These are phyloP conservation scores for Penicillium sp. DNA, from an alignment of 2,329 filamentous ascomycete species.

Conservation along the genomic window DNA sequence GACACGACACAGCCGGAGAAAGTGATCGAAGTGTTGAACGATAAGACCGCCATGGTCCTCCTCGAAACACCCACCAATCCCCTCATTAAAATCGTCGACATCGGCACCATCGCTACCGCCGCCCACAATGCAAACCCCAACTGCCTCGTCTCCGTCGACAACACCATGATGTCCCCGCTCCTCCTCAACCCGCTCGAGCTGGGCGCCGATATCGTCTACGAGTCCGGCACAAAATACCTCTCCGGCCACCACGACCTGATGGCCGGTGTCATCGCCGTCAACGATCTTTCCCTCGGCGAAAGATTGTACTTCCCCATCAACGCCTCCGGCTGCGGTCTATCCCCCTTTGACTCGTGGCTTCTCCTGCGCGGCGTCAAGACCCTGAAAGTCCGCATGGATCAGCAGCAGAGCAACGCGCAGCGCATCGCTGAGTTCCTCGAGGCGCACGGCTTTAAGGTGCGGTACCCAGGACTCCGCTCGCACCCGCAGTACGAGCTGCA, in stretches of 20 bases:
- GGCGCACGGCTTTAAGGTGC: conserved; percentile 86
- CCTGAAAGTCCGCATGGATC: conserved; percentile 96
- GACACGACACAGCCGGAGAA: conserved; percentile 82
- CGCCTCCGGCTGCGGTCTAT: conserved; percentile 88
- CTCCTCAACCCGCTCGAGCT: conserved; percentile 92
- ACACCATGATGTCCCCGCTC: conserved; percentile 98
- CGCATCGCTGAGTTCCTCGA: conserved; percentile 92
- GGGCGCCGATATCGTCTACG: conserved; percentile 94
- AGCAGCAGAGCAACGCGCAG: conserved; percentile 92
- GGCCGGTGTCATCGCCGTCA: conserved; percentile 94
- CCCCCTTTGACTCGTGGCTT: conserved; percentile 94
- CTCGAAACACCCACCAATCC: conserved; percentile 97
- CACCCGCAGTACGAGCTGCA: conserved; percentile 97
- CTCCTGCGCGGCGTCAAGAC: conserved; percentile 96
- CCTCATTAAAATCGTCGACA: conserved; percentile 96
- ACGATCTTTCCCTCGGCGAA: conserved; percentile 79
- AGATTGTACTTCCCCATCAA: conserved; percentile 98
- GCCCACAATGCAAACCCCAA: conserved; percentile 77
- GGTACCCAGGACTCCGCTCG: conserved; percentile 90
- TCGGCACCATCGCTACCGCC: conserved; percentile 74
- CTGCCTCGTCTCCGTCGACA: conserved; percentile 89
- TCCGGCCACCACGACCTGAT: conserved; percentile 99
- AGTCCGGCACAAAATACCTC: conserved; percentile 96
- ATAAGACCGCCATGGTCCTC: conserved; percentile 92
- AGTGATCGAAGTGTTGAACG: conserved; percentile 69